Evolutionary conservation across 75 land plant genomes (phyloP), one percentile per base, ranked within the genome.

Genomic region (Isoetes taiwanensis): DNA sequence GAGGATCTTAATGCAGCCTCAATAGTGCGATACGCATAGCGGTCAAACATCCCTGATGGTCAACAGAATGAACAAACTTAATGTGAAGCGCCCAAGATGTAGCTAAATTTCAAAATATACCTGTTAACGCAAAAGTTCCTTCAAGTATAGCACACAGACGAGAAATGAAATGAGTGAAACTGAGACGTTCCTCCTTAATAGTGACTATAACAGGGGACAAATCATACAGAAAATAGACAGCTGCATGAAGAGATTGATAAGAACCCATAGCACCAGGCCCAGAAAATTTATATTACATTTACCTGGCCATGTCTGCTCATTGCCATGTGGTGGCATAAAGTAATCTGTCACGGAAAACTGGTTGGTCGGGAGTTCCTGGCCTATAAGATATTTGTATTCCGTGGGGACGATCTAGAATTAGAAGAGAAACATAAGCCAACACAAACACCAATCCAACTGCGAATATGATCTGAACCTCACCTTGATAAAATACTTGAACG

Each of bases 281-380:
- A n/a, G n/a, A n/a, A n/a, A n/a, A n/a, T n/a, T n/a, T n/a, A n/a
- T n/a, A n/a, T n/a, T n/a, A n/a, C n/a, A n/a, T n/a, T n/a, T n/a
- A 93, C 98, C 98, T 77, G 98, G 99, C 96, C 96, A 89, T 24
- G 64, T 52, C 29, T 74, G 68, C 33, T 82, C 90, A 63, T 53
- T 64, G 31, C 76, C 74, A 24, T 63, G 63, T 54, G 73, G 66
- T 10, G 77, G 70, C n/a, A 75, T 70, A 46, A 80, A 94, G 57
- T 85, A 94, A 65, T 94, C 96, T 19, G 83, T 76, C 19, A 94
- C 99, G 58, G 99, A 94, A 52, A 89, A 94, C 54, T 94, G 99
- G 71, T 94, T 94, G 24, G 96, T 94, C 24, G 91, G 82, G 62
- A 94, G 54, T 33, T 80, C 65, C n/a, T 67, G 77, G 55, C 87